phyloP scores from a whole-genome alignment of 1,139 yeast species.

The Candida buenavistaensis region DNA sequence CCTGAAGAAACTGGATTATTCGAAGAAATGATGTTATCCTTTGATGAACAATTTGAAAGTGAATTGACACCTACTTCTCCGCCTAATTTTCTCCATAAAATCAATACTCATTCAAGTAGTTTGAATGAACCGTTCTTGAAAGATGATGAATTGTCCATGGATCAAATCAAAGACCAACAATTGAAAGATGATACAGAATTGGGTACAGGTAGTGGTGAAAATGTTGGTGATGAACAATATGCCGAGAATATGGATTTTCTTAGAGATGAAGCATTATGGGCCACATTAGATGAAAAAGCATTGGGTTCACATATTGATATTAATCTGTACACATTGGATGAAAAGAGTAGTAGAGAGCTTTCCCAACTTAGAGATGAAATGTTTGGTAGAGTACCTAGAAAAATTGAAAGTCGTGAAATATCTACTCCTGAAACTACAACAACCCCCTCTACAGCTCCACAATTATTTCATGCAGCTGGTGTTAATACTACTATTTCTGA shows the following conservation, averaged over 20 bases:
- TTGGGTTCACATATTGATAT: conserved; percentile 7
- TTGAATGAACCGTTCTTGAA: conserved; percentile 36
- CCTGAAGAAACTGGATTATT: conserved; percentile 29
- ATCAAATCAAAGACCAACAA: conserved; percentile 44
- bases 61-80: conserved; percentile 19
- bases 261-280: conserved; percentile 34
- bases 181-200: conserved; percentile 24
- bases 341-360: conserved; percentile 2
- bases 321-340: conserved; percentile 5
- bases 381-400: background rate
- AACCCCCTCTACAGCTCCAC: conserved; percentile 4
- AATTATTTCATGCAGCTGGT: background rate
- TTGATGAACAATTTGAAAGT: conserved; percentile 26
- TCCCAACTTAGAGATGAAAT: conserved; percentile 1
- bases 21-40: conserved; percentile 33
- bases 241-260: conserved; percentile 38
- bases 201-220: background rate
- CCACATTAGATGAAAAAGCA: conserved; percentile 21
- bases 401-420: background rate
- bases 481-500: conserved; percentile 3
- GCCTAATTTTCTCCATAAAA: conserved; percentile 12
- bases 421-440: background rate
- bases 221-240: conserved; percentile 3
- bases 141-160: conserved; percentile 46
- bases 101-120: conserved; percentile 1